Base-by-base conservation (phyloP, 805 yeast species). In the Candida pseudofarinosa region DNA sequence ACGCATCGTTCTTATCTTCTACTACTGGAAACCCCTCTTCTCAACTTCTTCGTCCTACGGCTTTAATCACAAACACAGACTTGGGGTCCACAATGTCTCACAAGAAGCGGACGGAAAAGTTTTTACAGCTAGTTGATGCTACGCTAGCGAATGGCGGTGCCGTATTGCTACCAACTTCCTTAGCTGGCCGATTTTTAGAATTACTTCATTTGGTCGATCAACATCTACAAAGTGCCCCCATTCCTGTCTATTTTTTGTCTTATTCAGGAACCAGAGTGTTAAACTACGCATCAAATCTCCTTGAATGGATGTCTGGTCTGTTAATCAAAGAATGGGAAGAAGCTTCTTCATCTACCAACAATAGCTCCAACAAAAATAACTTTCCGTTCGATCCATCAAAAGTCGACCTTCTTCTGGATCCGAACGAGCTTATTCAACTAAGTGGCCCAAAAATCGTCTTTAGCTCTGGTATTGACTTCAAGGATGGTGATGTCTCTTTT, bases 281-380 rank as follows among this genome's bases (percentile, higher is more conserved):
- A 43, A 76, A 84, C 19, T 88, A 85, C 56, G 96, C 97, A 0
- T 79, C 88, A 12, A 85, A 89, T 43, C 85, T 93, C 83, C 65
- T 91, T 20, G 99, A 93, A 66, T 93, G 98, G 98, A 85, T 93
- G 89, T 81, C 95, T 0, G 78, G 91, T 0, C 75, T 83, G n/a
- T 75, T 89, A n/a, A 77, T 87, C 19, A 84, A 85, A 52, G 85
- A 81, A 37, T 89, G 96, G 91, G 96, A 88, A 55, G 65, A 59
- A 31, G 63, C 65, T 3, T 52, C 58, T 16, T 49, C 59, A 13
- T 26, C 50, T 4, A 40, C 45, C 14, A 45, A 49, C 4, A 52
- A 46, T 8, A 47, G 47, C 4, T 44, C 48, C 13, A 68, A 75
- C 5, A 74, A 78, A 46, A 82, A 82, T 41, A 77, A 76, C 42